Percentiles rank a stretch among this genome's conserved stretches.
These are phyloP conservation scores for Pisolithus thermaeus DNA, from an alignment of 1,284 basidiomycete species.

Conservation along the genomic window DNA sequence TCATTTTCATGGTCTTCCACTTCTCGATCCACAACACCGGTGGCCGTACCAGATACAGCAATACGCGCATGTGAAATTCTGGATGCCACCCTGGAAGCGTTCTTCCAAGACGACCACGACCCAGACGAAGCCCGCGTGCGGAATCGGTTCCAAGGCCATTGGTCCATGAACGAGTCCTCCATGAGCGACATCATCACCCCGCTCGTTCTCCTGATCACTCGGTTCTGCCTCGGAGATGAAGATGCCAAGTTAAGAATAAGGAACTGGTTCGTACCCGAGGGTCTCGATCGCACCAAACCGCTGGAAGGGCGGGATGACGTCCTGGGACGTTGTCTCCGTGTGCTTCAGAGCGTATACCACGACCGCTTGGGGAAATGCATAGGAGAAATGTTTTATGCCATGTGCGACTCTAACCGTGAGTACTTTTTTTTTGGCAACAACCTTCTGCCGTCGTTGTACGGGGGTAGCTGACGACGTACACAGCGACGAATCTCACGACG, in stretches of 20 bases:
- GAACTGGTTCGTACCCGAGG: slow-evolving; percentile 64
- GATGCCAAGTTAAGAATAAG: slow-evolving; percentile 50
- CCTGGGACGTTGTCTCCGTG: slow-evolving; percentile 74
- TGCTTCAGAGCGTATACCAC: slow-evolving; percentile 72
- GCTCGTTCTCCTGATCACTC: slow-evolving; percentile 65
- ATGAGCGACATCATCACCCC: slow-evolving; percentile 78
- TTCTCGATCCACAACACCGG: slow-evolving; percentile 31
- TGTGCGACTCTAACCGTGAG: slow-evolving; percentile 78
- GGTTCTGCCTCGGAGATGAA: slow-evolving; percentile 61
- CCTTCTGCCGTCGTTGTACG: neutral
- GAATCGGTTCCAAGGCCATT: slow-evolving; percentile 34
- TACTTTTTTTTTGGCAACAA: slow-evolving; percentile 13
- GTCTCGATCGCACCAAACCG: slow-evolving; percentile 71
- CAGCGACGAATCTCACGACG: slow-evolving; percentile 63
- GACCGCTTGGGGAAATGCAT: slow-evolving; percentile 63
- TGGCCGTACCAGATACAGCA: slow-evolving; percentile 42
- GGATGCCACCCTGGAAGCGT: slow-evolving; percentile 54
- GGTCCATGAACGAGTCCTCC: slow-evolving; percentile 40
- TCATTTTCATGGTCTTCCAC: slow-evolving; percentile 50
- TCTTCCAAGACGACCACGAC: slow-evolving; percentile 59
- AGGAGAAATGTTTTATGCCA: slow-evolving; percentile 81
- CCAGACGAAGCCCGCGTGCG: slow-evolving; percentile 59
- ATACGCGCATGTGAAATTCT: slow-evolving; percentile 61
- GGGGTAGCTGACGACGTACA: neutral
- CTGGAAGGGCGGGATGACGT: slow-evolving; percentile 69